Percentiles rank a stretch among this genome's conserved stretches.
phyloP scores from a whole-genome alignment of 2,329 filamentous ascomycete species.

The Alternaria consortialis region DNA sequence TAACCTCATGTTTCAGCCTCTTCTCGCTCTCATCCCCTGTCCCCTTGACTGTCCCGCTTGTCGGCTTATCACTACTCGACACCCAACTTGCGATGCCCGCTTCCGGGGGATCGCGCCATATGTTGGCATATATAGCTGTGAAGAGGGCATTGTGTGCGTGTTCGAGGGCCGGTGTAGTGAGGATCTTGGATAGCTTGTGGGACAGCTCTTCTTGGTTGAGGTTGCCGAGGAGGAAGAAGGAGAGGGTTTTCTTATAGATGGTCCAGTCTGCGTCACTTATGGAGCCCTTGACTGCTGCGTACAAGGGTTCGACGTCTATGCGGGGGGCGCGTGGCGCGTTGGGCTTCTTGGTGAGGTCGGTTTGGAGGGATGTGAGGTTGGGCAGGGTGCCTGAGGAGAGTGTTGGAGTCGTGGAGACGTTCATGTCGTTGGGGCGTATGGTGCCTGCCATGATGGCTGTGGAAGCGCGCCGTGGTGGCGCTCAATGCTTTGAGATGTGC shows the following conservation, averaged over 20 bases:
- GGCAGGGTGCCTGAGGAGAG: conserved; percentile 48
- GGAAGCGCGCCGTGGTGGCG: conserved; percentile 13
- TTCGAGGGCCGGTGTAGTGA: conserved; percentile 62
- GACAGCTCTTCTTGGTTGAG: conserved; percentile 69
- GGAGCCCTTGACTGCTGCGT: conserved; percentile 67
- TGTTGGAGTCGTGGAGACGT: conserved; percentile 46
- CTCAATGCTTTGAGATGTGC: conserved; percentile 22
- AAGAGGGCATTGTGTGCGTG: conserved; percentile 71
- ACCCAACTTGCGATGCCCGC: conserved; percentile 72
- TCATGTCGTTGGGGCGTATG: conserved; percentile 50
- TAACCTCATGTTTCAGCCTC: conserved; percentile 69
- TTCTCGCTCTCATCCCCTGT: conserved; percentile 70
- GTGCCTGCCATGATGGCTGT: conserved; percentile 49
- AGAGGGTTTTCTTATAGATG: conserved; percentile 67
- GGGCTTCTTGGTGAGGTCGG: conserved; percentile 57
- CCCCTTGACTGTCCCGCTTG: conserved; percentile 71
- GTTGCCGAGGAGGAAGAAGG: conserved; percentile 67
- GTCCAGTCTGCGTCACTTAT: conserved; percentile 66
- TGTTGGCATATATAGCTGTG: conserved; percentile 67
- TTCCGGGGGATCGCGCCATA: conserved; percentile 67
- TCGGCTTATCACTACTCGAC: conserved; percentile 76
- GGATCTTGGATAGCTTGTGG: conserved; percentile 64
- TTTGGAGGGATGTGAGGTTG: conserved; percentile 45
- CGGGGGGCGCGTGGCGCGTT: conserved; percentile 63
- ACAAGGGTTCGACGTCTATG: conserved; percentile 70